Evolutionary conservation across 208 protist species (phyloP).

Genomic region (Trypanosomatidae sp.): DNA sequence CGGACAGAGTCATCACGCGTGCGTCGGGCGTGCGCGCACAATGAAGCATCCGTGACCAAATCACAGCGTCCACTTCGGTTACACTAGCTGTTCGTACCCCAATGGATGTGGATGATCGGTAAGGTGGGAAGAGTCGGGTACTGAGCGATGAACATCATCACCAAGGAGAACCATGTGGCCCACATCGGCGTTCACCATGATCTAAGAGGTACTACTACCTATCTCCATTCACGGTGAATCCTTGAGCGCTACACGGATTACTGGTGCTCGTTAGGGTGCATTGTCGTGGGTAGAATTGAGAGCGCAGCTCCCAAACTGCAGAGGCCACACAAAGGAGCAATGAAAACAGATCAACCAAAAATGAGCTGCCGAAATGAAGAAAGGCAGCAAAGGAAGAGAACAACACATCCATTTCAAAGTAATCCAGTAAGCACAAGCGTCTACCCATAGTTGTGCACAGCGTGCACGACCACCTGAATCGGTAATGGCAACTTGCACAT

Average conservation of each 20-base stretch:
- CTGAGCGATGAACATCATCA: not conserved
- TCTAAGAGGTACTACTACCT: not conserved
- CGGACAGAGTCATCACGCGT: not conserved
- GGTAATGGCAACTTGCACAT: not conserved
- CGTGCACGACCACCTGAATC: not conserved
- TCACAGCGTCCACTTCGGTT: not conserved
- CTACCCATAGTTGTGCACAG: no score
- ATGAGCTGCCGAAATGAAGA: not conserved
- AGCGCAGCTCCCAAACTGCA: not conserved
- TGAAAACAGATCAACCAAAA: not conserved
- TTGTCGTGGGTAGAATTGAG: not conserved
- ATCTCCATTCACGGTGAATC: not conserved
- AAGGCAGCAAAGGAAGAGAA: not conserved
- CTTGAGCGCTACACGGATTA: not conserved
- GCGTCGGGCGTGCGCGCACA: not conserved
- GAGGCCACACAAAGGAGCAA: not conserved
- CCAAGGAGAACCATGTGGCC: not conserved
- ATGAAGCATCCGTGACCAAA: not conserved
- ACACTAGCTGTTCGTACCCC: not conserved
- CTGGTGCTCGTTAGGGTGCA: not conserved
- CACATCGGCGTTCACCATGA: not conserved
- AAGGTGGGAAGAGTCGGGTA: not conserved
- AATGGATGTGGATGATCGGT: not conserved
- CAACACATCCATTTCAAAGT: not conserved
- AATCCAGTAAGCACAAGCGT: no score